Conservation (phyloP, 2,329 filamentous ascomycete species). For the Pseudocercospora cruenta region DNA sequence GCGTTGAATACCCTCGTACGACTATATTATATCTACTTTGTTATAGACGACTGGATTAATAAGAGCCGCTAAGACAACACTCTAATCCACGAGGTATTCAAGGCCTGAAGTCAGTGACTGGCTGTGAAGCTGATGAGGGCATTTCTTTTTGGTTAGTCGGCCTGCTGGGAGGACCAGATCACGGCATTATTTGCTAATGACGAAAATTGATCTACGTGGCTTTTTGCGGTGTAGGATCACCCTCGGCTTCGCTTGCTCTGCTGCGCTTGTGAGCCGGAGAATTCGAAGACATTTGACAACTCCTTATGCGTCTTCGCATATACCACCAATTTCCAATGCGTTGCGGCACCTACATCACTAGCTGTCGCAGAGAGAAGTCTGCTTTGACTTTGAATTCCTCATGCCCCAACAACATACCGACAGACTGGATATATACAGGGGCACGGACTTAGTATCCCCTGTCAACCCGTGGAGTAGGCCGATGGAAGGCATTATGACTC, state of each 20-base stretch:
- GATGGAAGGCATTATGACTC: constrained; percentile 6
- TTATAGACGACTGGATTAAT: neutral
- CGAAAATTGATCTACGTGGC: constrained; percentile 5
- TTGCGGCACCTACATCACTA: neutral
- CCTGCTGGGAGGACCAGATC: neutral
- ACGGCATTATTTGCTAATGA: constrained; percentile 1
- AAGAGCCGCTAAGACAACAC: neutral
- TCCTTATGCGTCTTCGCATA: neutral
- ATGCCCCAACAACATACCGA: neutral
- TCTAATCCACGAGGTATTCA: too few relatives aligned
- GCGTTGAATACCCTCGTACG: neutral
- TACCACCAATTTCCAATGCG: constrained; percentile 5
- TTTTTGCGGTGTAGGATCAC: neutral
- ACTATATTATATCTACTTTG: neutral
- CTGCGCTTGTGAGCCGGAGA: neutral
- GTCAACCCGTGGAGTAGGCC: neutral
- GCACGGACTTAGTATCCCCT: constrained; percentile 8
- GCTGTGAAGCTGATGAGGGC: neutral
- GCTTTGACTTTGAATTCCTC: neutral
- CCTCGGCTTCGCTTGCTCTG: neutral
- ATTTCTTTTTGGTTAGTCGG: neutral
- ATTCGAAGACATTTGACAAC: neutral
- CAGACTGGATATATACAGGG: neutral
- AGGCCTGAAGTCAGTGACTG: neutral
- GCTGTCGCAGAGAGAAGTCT: neutral